Evolutionary conservation across 73 alveolate genomes (phyloP).

Genomic region (Tetrahymena malaccensis): DNA sequence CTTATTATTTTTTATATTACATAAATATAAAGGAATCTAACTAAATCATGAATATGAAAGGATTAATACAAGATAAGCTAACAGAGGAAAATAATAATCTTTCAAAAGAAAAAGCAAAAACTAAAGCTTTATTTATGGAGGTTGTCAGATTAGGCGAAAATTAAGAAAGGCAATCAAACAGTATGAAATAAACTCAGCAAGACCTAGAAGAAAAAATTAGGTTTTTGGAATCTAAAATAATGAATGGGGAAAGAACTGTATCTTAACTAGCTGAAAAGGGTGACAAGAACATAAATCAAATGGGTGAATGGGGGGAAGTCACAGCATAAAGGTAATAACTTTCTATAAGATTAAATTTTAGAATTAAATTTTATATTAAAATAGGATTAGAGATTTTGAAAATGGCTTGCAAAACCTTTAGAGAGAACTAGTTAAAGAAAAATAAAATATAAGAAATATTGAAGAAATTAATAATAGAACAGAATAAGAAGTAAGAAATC

Average conservation of each 20-base stretch:
- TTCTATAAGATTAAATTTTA: not conserved
- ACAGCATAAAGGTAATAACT: not conserved
- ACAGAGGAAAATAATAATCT: slow-evolving; percentile 25
- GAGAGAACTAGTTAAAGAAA: slow-evolving; percentile 25
- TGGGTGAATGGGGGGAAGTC: slow-evolving; percentile 14
- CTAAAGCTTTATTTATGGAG: slow-evolving; percentile 33
- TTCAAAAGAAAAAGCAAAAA: slow-evolving; percentile 25
- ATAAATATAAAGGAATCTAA: not conserved
- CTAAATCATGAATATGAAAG: slow-evolving; percentile 12
- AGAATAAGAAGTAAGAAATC: slow-evolving; percentile 4
- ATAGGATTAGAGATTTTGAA: not conserved
- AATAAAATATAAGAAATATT: not conserved
- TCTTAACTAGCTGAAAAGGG: slow-evolving; percentile 18
- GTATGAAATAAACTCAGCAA: not conserved
- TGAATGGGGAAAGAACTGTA: slow-evolving; percentile 21
- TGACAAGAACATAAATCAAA: slow-evolving; percentile 5
- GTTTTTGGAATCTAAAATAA: slow-evolving; percentile 11
- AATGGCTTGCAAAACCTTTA: not conserved
- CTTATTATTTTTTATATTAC: not conserved
- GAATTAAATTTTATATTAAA: not conserved
- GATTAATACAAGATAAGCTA: slow-evolving; percentile 18
- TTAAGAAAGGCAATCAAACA: not conserved
- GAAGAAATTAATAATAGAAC: slow-evolving; percentile 2
- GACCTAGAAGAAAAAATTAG: slow-evolving; percentile 3
- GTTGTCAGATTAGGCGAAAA: slow-evolving; percentile 31